Percentiles rank a stretch among this genome's conserved stretches.
Conservation (phyloP, 495 filamentous ascomycete species). For the Lepidopterella palustris region DNA sequence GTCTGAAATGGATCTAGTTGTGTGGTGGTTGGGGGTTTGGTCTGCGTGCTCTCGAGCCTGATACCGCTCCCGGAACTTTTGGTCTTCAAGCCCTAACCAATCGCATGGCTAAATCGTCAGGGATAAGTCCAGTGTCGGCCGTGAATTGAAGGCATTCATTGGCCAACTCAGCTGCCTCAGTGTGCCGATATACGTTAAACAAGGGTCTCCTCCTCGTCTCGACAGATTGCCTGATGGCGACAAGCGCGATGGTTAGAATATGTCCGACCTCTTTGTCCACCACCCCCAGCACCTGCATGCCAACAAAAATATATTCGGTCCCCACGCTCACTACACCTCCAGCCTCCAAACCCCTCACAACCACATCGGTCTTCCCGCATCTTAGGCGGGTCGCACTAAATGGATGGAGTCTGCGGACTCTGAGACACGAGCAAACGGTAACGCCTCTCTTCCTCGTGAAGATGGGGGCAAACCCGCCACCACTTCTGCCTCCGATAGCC, state of each 20-base stretch:
- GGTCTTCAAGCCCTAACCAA: too few relatives aligned
- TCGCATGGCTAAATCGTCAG: too few relatives aligned
- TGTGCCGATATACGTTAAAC: too few relatives aligned
- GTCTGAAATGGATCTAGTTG: too few relatives aligned
- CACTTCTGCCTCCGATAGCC: constrained; percentile 10
- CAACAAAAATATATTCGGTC: too few relatives aligned
- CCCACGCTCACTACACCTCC: not conserved
- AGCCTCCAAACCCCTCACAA: not conserved
- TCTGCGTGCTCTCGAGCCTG: too few relatives aligned
- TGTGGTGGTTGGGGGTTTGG: too few relatives aligned
- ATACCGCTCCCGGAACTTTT: too few relatives aligned
- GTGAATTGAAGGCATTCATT: too few relatives aligned
- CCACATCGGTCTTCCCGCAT: not conserved
- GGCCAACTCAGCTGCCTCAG: too few relatives aligned
- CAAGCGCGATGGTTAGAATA: not conserved
- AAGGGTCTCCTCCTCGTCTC: not conserved
- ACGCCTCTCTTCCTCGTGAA: constrained; percentile 2
- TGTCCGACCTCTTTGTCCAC: not conserved
- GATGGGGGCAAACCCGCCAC: constrained; percentile 6
- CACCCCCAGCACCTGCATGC: not conserved
- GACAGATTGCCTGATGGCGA: not conserved
- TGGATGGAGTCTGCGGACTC: constrained; percentile 31
- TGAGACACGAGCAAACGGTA: constrained; percentile 13
- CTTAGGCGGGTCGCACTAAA: constrained; percentile 11
- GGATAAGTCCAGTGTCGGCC: too few relatives aligned